These are phyloP conservation scores for Botryotinia narcissicola DNA, from an alignment of 2,329 filamentous ascomycete species.

Conservation along the genomic window DNA sequence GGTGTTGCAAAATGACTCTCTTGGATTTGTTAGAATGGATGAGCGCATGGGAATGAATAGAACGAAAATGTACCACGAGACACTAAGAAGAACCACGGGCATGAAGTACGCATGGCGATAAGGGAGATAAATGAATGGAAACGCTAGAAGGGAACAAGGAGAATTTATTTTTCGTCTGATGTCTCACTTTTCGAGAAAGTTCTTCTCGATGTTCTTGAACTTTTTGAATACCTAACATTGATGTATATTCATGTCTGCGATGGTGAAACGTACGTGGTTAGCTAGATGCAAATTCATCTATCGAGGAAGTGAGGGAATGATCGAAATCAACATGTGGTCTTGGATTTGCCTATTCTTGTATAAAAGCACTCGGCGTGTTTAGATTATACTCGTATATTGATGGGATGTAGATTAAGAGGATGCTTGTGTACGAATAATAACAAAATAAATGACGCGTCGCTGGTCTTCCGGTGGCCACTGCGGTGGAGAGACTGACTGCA, in stretches of 20 bases:
- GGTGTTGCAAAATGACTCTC: not conserved
- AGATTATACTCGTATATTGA: not conserved
- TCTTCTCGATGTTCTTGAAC: not conserved
- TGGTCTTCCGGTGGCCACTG: not conserved
- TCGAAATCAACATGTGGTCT: not conserved
- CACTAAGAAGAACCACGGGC: not conserved
- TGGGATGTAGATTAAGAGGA: not conserved
- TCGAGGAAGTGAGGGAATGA: not conserved
- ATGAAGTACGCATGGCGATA: constrained; percentile 5
- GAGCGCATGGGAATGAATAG: not conserved
- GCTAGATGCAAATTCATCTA: not conserved
- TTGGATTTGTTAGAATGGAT: not conserved
- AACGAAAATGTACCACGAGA: not conserved
- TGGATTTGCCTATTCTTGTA: not conserved
- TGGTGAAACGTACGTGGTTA: not conserved
- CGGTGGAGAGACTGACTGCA: not conserved
- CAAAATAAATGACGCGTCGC: not conserved
- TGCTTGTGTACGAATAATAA: not conserved
- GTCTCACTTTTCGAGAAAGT: constrained; percentile 4
- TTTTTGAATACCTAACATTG: not conserved
- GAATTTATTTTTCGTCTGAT: constrained; percentile 7
- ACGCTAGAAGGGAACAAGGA: not conserved
- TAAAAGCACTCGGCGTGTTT: not conserved
- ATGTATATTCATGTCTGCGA: not conserved
- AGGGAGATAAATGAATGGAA: not conserved